Evolutionary conservation across 345 rosid genomes (phyloP).

Genomic region (Nasturtium officinale): DNA sequence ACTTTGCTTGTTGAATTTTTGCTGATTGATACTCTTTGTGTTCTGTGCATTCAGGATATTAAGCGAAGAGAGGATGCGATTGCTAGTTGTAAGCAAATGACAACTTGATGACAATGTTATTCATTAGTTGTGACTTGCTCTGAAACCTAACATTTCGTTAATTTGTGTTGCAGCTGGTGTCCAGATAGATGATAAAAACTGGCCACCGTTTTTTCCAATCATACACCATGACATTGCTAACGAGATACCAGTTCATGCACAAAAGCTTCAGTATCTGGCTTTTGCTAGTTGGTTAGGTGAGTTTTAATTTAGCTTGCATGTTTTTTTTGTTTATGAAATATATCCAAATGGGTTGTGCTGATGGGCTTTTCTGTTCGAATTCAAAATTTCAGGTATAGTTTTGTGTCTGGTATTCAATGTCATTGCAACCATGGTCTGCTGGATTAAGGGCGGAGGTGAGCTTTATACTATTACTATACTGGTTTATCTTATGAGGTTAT

Average conservation of each 20-base stretch:
- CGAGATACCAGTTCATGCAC: conserved; percentile 95
- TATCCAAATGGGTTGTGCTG: not conserved
- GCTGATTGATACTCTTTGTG: not conserved
- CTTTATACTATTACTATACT: not conserved
- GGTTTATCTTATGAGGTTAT: not conserved
- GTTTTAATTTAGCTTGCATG: not conserved
- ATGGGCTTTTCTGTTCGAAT: not conserved
- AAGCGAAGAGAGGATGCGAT: conserved; percentile 45
- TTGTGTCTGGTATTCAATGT: conserved; percentile 84
- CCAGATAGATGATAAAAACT: conserved; percentile 69
- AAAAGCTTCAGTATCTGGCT: conserved; percentile 92
- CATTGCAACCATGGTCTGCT: conserved; percentile 77
- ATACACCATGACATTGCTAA: conserved; percentile 97
- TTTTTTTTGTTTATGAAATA: not conserved
- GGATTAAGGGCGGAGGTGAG: conserved; percentile 97
- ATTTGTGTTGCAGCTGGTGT: conserved; percentile 67
- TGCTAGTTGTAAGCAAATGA: conserved; percentile 33
- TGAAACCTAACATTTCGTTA: not conserved
- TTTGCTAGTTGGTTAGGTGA: conserved; percentile 99
- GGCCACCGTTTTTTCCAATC: conserved; percentile 96
- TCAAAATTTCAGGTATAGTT: conserved; percentile 68
- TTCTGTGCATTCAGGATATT: conserved; percentile 33
- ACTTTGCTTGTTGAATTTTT: not conserved
- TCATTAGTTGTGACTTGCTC: conserved; percentile 1
- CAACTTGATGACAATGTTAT: not conserved